Conservation (phyloP, 169 alveolate genomes). For the Babesia sp. region DNA sequence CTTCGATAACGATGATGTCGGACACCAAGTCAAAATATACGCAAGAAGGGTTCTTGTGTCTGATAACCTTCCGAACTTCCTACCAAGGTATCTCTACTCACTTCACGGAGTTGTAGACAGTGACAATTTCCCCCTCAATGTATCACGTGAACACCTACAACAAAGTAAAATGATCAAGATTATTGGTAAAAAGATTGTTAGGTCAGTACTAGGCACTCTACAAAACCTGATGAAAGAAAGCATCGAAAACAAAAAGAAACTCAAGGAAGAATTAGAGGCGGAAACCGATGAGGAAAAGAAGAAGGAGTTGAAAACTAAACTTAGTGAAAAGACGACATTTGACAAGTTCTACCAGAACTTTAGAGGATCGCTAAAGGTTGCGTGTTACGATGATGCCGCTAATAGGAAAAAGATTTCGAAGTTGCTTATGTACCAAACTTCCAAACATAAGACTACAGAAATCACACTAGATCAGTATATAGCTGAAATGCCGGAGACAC, state of each 20-base stretch:
- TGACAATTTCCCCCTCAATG: slow-evolving; percentile 94
- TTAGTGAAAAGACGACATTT: slow-evolving; percentile 74
- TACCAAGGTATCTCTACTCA: slow-evolving; percentile 93
- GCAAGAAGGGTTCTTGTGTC: slow-evolving; percentile 92
- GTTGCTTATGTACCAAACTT: slow-evolving; percentile 88
- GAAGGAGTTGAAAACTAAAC: slow-evolving; percentile 77
- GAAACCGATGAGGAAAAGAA: slow-evolving; percentile 82
- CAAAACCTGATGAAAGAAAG: slow-evolving; percentile 88
- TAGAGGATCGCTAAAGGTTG: slow-evolving; percentile 90
- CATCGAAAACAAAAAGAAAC: slow-evolving; percentile 79
- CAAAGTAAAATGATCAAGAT: slow-evolving; percentile 91
- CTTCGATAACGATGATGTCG: slow-evolving; percentile 87
- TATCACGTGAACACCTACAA: slow-evolving; percentile 91
- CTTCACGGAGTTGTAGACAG: slow-evolving; percentile 94
- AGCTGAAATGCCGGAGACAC: slow-evolving; percentile 90
- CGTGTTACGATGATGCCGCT: slow-evolving; percentile 94
- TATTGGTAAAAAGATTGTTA: slow-evolving; percentile 93
- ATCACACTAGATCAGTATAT: slow-evolving; percentile 88
- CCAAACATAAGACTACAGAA: slow-evolving; percentile 80
- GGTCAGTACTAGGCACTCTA: slow-evolving; percentile 94
- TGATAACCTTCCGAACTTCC: slow-evolving; percentile 90
- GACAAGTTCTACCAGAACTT: slow-evolving; percentile 89
- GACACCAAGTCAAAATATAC: slow-evolving; percentile 86
- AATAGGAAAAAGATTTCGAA: slow-evolving; percentile 90
- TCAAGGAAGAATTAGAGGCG: slow-evolving; percentile 75